Evolutionary conservation across 345 rosid genomes (phyloP).

Genomic region (Firmiana major): DNA sequence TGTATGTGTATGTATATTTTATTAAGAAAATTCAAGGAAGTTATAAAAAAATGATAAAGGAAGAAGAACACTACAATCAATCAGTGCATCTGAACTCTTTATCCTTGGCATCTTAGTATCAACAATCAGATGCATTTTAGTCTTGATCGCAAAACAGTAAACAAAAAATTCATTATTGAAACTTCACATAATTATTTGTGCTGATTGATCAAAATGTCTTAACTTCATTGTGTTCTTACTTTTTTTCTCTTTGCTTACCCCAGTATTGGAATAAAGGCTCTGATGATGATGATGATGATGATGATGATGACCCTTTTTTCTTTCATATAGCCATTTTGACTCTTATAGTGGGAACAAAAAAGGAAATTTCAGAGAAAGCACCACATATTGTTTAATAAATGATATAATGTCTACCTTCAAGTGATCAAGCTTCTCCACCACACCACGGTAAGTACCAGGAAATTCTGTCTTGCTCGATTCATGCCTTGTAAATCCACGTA

Average conservation of each 20-base stretch:
- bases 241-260: no score
- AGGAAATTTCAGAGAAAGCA: background rate
- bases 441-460: constrained; percentile 86
- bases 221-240: background rate
- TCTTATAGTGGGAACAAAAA: background rate
- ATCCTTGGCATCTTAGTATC: background rate
- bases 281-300: no score
- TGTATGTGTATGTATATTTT: background rate
- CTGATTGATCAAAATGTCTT: background rate
- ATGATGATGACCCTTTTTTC: background rate
- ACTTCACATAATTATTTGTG: background rate
- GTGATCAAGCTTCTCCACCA: constrained; percentile 90
- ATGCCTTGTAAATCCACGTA: constrained; percentile 84
- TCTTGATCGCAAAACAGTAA: background rate
- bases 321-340: background rate
- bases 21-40: background rate
- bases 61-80: background rate
- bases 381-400: background rate
- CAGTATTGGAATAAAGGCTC: no score
- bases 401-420: constrained; percentile 53
- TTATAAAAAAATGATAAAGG: background rate
- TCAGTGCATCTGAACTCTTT: background rate
- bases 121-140: background rate
- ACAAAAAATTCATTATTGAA: background rate
- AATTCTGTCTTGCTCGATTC: constrained; percentile 66